phyloP scores from a whole-genome alignment of 148 eudicot genomes.

The Rhododendron ferrugineum region DNA sequence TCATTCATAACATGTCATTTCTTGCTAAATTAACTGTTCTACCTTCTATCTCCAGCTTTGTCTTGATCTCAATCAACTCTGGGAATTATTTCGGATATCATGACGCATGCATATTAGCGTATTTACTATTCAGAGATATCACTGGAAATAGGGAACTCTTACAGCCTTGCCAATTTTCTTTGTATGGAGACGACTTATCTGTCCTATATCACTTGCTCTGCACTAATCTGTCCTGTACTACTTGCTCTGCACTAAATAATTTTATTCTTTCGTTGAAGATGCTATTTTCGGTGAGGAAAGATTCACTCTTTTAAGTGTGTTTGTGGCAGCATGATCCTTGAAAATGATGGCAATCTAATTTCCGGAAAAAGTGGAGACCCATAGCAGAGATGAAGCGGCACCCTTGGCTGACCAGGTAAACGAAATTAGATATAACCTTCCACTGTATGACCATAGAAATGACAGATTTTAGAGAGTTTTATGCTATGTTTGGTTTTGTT shows the following conservation, averaged over 20 bases:
- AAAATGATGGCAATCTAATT: constrained; percentile 84
- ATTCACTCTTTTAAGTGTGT: not conserved
- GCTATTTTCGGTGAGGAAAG: not conserved
- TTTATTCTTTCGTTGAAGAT: not conserved
- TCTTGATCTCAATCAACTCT: not conserved
- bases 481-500: too few relatives aligned
- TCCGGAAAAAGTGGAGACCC: constrained; percentile 86
- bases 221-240: not conserved
- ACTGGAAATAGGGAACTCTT: not conserved
- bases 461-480: not conserved
- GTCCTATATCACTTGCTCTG: too few relatives aligned
- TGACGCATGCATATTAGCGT: not conserved
- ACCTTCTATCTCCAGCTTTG: not conserved
- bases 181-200: not conserved
- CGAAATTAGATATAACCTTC: not conserved
- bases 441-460: not conserved
- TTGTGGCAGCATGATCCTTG: constrained; percentile 79
- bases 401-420: constrained; percentile 89
- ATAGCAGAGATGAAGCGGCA: constrained; percentile 77
- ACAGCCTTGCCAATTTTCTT: not conserved
- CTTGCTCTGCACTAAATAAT: not conserved
- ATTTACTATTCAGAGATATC: not conserved
- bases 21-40: not conserved
- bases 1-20: not conserved
- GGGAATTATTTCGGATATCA: not conserved